Percentiles rank a stretch among this genome's conserved stretches.
Conservation (phyloP, 2,329 filamentous ascomycete species). For the Dactylellina cionopaga region DNA sequence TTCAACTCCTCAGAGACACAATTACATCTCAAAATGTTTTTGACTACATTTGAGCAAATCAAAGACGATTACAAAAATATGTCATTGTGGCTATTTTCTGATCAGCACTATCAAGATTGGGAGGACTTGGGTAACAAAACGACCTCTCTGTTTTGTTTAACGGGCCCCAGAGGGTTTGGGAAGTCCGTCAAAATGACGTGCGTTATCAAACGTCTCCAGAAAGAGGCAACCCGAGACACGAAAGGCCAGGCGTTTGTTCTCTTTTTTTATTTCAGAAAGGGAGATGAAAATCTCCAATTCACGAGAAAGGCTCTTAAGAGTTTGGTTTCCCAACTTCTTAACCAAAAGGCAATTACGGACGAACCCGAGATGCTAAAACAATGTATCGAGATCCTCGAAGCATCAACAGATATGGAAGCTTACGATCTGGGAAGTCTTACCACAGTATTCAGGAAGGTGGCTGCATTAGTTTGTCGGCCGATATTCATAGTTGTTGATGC, state of each 20-base stretch:
- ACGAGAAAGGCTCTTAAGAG: neutral
- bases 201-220: slow-evolving; percentile 4
- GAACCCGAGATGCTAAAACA: neutral
- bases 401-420: neutral
- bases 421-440: neutral
- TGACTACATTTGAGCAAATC: slow-evolving; percentile 3
- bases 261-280: slow-evolving; percentile 17
- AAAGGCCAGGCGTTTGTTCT: neutral
- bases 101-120: slow-evolving; percentile 9
- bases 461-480: neutral
- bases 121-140: neutral
- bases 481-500: slow-evolving; percentile 6
- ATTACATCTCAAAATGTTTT: neutral
- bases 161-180: slow-evolving; percentile 11
- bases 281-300: neutral
- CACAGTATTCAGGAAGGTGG: neutral
- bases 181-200: slow-evolving; percentile 29
- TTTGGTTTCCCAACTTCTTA: slow-evolving; percentile 4
- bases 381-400: neutral
- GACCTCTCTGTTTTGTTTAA: neutral
- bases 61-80: slow-evolving; percentile 5
- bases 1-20: neutral
- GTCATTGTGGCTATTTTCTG: slow-evolving; percentile 4
- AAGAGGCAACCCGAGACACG: neutral
- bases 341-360: neutral